phyloP scores from a whole-genome alignment of 495 filamentous ascomycete species.

The Xanthoparmelia taractica region DNA sequence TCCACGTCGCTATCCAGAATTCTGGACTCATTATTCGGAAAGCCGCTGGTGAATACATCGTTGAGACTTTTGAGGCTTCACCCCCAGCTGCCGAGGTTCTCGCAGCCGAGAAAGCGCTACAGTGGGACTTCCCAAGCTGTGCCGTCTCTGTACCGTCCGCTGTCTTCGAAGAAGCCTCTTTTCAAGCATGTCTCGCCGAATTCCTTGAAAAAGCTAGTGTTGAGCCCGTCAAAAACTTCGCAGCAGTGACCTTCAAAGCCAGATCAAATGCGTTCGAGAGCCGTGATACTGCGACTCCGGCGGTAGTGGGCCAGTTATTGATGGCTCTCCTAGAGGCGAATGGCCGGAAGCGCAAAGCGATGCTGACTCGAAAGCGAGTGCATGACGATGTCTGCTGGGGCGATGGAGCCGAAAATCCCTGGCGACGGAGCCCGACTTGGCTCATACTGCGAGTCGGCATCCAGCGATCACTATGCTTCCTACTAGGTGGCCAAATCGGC shows the following conservation, averaged over 20 bases:
- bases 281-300: constrained; percentile 49
- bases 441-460: constrained; percentile 50
- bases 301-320: constrained; percentile 47
- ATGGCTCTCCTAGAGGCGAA: constrained; percentile 49
- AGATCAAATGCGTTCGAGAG: constrained; percentile 38
- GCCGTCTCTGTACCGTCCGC: constrained; percentile 34
- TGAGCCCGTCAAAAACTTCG: constrained; percentile 48
- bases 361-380: constrained; percentile 46
- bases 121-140: constrained; percentile 42
- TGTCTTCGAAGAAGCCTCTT: constrained; percentile 35
- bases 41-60: constrained; percentile 27
- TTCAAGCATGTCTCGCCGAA: constrained; percentile 41
- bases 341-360: constrained; percentile 32
- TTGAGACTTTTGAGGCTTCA: constrained; percentile 54
- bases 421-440: constrained; percentile 51
- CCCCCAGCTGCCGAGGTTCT: constrained; percentile 41
- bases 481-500: constrained; percentile 40
- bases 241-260: constrained; percentile 44
- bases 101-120: constrained; percentile 34
- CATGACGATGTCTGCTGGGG: constrained; percentile 49
- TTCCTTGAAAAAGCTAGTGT: constrained; percentile 54
- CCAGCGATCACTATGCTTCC: constrained; percentile 40
- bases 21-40: constrained; percentile 44
- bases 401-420: constrained; percentile 40
- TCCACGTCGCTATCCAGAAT: constrained; percentile 49